Conservation (phyloP, 208 protist genomes). For the Histomonas meleagridis region DNA sequence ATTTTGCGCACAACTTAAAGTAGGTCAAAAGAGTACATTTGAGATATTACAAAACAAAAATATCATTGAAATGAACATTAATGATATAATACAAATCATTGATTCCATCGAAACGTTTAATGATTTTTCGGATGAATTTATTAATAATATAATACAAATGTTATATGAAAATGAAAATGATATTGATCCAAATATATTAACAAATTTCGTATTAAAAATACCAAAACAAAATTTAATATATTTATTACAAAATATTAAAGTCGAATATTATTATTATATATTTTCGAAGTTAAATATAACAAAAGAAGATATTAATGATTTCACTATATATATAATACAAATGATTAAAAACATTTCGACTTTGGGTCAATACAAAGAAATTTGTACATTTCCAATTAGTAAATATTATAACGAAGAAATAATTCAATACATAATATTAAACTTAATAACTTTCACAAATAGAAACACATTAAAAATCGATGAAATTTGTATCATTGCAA, state of each 20-base stretch:
- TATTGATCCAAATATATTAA: background rate
- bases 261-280: too few relatives aligned
- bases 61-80: background rate
- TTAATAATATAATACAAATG: background rate
- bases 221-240: too few relatives aligned
- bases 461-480: background rate
- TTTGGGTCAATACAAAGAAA: too few relatives aligned
- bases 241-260: too few relatives aligned
- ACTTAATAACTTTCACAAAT: too few relatives aligned
- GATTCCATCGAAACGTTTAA: background rate
- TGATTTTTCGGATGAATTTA: background rate
- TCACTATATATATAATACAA: too few relatives aligned
- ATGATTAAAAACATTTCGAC: too few relatives aligned
- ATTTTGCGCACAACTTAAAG: background rate
- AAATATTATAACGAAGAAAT: too few relatives aligned
- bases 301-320: too few relatives aligned
- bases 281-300: too few relatives aligned
- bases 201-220: too few relatives aligned
- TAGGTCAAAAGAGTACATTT: background rate
- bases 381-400: too few relatives aligned
- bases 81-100: background rate
- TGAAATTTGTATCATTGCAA: background rate
- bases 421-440: background rate
- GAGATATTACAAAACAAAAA: background rate
- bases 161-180: background rate